Evolutionary conservation across 768 basidiomycete species (phyloP), one percentile per base, ranked within the genome.

Genomic region (Nevesoporus exiguus): DNA sequence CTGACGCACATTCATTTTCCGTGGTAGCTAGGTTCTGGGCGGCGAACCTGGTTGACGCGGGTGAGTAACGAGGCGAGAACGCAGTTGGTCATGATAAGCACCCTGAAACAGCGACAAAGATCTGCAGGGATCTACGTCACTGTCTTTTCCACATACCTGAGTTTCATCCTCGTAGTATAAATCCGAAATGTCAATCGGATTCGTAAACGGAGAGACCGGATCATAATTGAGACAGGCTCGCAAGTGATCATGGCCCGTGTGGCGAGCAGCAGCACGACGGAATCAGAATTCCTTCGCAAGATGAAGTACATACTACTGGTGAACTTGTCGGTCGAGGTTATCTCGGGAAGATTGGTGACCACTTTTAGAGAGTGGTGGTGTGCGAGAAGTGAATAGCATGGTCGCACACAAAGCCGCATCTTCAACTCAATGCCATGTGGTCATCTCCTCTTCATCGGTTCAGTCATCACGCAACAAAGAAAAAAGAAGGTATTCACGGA

Each of bases 51-150:
- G 46, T 34, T 27, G 48, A 48, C 43, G 25, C 22, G 24, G 30
- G 36, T 37, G 45, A 37, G 31, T 52, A 54, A 57, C 48, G 65
- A 66, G 60, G 42, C 37, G 30, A 52, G 50, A 43, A 41, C 63
- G 63, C 63, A 58, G 55, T 52, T 54, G 45, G 51, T 40, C 27
- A 46, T 51, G 52, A 62, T 55, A 40, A 45, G 33, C 55, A 39
- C 42, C 46, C 49, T 65, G 60, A 62, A 65, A 65, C 63, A 33
- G 36, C 22, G 41, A 56, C 42, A 17, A 59, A 40, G 65, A 66
- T 65, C 58, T 66, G 40, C 61, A 66, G 41, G 50, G 55, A 59
- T 60, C 61, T 62, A 30, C 57, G 30, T n/a, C n/a, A n/a, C n/a
- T 49, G 33, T 42, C 39, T 31, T 53, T 54, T 52, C 48, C 47